Evolutionary conservation across 768 basidiomycete genomes (phyloP), one percentile per base, ranked within the genome.

Genomic region (Cubamyces sp.): DNA sequence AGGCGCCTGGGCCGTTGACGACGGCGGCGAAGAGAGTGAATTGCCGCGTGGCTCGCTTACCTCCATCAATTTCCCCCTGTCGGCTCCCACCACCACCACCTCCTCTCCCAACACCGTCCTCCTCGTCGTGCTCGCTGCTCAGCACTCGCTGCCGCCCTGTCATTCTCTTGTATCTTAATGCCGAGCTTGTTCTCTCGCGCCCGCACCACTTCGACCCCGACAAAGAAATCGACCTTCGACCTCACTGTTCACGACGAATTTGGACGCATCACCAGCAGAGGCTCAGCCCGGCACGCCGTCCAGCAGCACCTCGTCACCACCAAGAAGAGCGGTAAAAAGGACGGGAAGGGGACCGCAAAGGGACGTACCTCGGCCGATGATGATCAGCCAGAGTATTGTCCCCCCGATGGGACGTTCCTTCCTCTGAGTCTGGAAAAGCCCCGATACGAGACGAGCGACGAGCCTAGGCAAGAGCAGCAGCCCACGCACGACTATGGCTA

Each of bases 101-200:
- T 21, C 47, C 23, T n/a, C 51, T 30, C 48, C 51, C 57, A 40
- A 46, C 58, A 30, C 23, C 48, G 57, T 41, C 57, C 50, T 41
- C 63, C 54, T 51, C 63, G 63, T 34, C 34, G 34, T 34, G 34
- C 34, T 34, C 34, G 34, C 34, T 60, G 54, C 58, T 64, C 63
- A 55, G 53, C 54, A 59, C 54, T 50, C 34, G 50, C 37, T 43
- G 28, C 57, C 49, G 26, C 43, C 55, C 57, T 51, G 64, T 59
- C 56, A 42, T 60, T 40, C 65, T 60, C 62, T 62, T 56, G 59
- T 64, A 54, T 60, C 64, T 74, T 81, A 76, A 90, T 90, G 88
- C 87, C 83, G 78, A 87, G 85, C 74, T 71, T 90, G 76, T 90
- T 90, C 76, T 88, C 88, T 73, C 84, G 88, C 68, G 72, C 85